These are phyloP conservation scores for Solanum chaucha DNA, from an alignment of 257 asterid species.

Conservation along the genomic window DNA sequence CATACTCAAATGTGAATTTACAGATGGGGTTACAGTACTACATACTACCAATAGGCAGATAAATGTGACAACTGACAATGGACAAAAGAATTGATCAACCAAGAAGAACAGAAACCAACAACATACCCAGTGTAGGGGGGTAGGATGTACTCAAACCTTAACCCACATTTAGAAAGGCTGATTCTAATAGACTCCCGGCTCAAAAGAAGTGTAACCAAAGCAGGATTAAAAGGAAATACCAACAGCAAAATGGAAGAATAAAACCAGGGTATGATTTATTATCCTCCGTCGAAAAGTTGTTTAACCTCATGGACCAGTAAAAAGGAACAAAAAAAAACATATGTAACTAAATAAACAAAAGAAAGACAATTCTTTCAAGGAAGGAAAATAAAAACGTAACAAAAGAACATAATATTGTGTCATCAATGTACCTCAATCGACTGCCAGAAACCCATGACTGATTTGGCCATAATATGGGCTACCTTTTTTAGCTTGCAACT, in stretches of 20 bases:
- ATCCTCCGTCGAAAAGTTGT: background rate
- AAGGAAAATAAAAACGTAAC: background rate
- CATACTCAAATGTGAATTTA: background rate
- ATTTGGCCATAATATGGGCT: conserved; percentile 58
- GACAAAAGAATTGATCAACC: background rate
- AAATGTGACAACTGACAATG: background rate
- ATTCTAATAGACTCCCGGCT: background rate
- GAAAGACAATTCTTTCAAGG: background rate
- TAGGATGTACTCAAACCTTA: background rate
- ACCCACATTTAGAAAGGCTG: background rate
- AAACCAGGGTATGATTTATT: background rate
- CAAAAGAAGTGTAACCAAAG: background rate
- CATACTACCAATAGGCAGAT: background rate
- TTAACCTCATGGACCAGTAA: background rate
- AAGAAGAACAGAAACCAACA: background rate
- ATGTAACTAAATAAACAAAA: background rate
- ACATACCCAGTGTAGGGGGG: background rate
- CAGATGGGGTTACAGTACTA: background rate
- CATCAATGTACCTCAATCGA: conserved; percentile 44
- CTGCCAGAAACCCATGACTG: conserved; percentile 81
- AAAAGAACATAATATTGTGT: background rate
- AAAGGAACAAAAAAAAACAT: background rate
- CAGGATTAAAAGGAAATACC: background rate
- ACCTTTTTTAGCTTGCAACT: conserved; percentile 46
- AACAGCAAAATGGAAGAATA: background rate